phyloP scores from a whole-genome alignment of 495 filamentous ascomycete species.

The Penicillium coffeae region DNA sequence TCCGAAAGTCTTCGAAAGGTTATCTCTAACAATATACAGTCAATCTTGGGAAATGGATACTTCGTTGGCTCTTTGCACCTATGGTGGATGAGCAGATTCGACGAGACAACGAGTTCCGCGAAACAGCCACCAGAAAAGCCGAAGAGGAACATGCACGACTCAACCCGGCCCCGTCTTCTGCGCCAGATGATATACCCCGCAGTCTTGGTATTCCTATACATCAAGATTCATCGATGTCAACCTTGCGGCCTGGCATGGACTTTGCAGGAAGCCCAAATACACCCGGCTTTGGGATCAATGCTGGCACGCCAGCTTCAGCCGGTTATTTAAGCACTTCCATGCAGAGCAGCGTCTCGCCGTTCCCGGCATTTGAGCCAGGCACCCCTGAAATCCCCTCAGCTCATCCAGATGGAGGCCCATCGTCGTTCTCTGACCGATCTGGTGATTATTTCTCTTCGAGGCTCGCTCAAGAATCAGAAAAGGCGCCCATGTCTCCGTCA shows the following conservation, averaged over 20 bases:
- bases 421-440: constrained; percentile 46
- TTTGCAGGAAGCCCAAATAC: constrained; percentile 54
- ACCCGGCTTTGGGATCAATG: constrained; percentile 55
- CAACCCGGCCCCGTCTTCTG: constrained; percentile 54
- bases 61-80: constrained; percentile 86
- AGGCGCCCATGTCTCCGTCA: constrained; percentile 41
- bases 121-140: constrained; percentile 57
- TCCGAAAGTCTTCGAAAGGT: too few species aligned
- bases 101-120: constrained; percentile 70
- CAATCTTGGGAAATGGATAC: constrained; percentile 94
- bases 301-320: constrained; percentile 20
- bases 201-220: constrained; percentile 43
- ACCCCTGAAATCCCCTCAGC: constrained; percentile 14
- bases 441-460: constrained; percentile 65
- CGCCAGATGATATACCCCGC: constrained; percentile 53
- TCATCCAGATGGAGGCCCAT: constrained; percentile 39
- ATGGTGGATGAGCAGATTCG: constrained; percentile 86
- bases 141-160: constrained; percentile 51
- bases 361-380: constrained; percentile 21
- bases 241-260: constrained; percentile 63
- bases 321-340: constrained; percentile 25
- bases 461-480: constrained; percentile 25
- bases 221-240: constrained; percentile 48
- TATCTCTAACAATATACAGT: constrained; percentile 49
- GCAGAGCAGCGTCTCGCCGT: constrained; percentile 20